Evolutionary conservation across 1,139 yeast genomes (phyloP).

Genomic region (Debaryomyces coudertii): DNA sequence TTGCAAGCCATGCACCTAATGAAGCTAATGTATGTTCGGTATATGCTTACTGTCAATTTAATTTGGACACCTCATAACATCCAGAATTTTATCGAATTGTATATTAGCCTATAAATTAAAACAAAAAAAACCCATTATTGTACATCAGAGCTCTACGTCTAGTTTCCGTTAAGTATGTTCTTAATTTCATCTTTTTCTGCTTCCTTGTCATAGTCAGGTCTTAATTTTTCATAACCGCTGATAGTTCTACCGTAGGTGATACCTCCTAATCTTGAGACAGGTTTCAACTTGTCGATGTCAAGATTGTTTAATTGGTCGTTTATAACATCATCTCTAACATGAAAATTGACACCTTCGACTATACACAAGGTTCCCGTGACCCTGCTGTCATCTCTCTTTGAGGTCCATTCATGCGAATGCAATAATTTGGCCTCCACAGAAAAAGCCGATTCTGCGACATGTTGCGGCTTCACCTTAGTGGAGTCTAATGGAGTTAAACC

Average conservation of each 20-base stretch:
- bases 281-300: slow-evolving; percentile 53
- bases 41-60: no score
- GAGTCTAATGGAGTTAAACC: slow-evolving; percentile 57
- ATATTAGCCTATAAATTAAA: neutral
- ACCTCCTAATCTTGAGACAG: slow-evolving; percentile 62
- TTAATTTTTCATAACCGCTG: slow-evolving; percentile 45
- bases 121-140: neutral
- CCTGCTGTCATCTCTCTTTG: slow-evolving; percentile 39
- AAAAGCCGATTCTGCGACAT: slow-evolving; percentile 64
- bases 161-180: neutral
- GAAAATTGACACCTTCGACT: slow-evolving; percentile 61
- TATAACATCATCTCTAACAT: slow-evolving; percentile 56
- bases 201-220: slow-evolving; percentile 40
- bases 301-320: slow-evolving; percentile 42
- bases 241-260: slow-evolving; percentile 49
- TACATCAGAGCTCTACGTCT: slow-evolving; percentile 10
- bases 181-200: slow-evolving; percentile 13
- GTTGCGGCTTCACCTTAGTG: slow-evolving; percentile 51
- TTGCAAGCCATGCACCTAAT: no score
- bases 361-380: slow-evolving; percentile 46
- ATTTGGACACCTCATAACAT: no score
- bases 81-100: neutral
- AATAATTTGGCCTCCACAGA: slow-evolving; percentile 58
- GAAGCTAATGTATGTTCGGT: no score
- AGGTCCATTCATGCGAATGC: slow-evolving; percentile 47